Base-by-base conservation (phyloP, 768 basidiomycete genomes). In the Phylloporus arenicola region DNA sequence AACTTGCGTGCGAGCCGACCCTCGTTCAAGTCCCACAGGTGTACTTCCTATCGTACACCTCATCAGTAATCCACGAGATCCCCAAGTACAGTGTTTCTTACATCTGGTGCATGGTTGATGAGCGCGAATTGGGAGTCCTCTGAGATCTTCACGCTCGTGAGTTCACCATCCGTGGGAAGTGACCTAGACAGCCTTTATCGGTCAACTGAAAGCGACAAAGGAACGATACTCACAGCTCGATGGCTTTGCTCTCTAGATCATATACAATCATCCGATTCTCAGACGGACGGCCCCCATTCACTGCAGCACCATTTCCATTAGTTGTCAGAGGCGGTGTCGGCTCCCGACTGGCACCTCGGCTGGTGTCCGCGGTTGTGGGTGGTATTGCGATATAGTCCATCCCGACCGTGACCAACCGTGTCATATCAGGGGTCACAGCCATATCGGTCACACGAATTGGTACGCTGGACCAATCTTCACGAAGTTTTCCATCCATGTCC, bases 91-190 rank as follows among this genome's bases (percentile, higher is more conserved):
- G 43, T 45, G 40, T 51, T 51, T 68, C 83, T 78, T 65, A 91
- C 92, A 70, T 92, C 85, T 6, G 91, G 91, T 34, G 88, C 79
- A 62, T 88, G 87, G 63, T 86, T 95, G 54, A 97, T 79, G 47
- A 98, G 74, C 3, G 90, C 90, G 61, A 82, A 90, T 54, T 82
- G 84, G 29, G 92, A 95, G 70, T 97, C 86, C 47, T 78, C 75
- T 14, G 93, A 91, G 31, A 94, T 75, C 66, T 84, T 86, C 58
- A 96, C 83, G 66, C 90, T 92, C 25, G 92, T 93, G 39, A 93
- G 73, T 64, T 94, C 92, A 24, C 86, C 88, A 40, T 83, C 82
- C 57, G 87, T 68, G 31, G 75, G 75, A 51, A 82, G 76, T 35
- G 83, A 82, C 61, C 86, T 88, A 56, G 47, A 54, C 35, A 52